A percentile compares a stretch with the other conserved stretches of the same genome.
Conservation (phyloP, 2,329 filamentous ascomycete species). For the Clarireedia homoeocarpa region DNA sequence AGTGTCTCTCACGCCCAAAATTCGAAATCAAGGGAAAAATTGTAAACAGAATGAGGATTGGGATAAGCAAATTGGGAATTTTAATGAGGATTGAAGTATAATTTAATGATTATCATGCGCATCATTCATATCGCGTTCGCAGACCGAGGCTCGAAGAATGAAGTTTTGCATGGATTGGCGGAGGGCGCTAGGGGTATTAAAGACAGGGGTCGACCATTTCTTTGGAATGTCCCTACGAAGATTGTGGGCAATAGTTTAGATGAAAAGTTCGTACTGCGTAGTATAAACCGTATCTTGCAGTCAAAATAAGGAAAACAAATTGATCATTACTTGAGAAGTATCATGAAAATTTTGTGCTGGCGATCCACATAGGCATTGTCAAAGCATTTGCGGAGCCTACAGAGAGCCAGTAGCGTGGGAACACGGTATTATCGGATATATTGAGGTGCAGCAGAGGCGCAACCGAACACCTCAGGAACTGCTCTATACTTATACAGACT, state of each 20-base stretch:
- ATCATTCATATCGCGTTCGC: constrained; percentile 2
- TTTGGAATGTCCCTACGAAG: background rate
- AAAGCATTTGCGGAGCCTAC: background rate
- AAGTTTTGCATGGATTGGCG: background rate
- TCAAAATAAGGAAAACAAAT: background rate
- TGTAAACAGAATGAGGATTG: constrained; percentile 1
- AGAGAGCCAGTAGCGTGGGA: constrained; percentile 4
- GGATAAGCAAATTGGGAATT: background rate
- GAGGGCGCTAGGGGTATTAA: background rate
- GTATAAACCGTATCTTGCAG: background rate
- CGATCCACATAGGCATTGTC: constrained; percentile 1
- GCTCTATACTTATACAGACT: background rate
- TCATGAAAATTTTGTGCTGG: background rate
- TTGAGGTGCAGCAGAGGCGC: background rate
- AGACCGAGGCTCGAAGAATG: constrained; percentile 7
- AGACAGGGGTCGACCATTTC: background rate
- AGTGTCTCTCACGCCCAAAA: background rate
- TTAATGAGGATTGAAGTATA: constrained; percentile 2
- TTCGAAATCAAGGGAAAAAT: background rate
- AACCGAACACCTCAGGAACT: constrained; percentile 2
- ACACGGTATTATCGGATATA: background rate
- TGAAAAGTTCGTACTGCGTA: background rate
- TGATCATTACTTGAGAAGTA: background rate
- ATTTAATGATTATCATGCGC: constrained; percentile 3
- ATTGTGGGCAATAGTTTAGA: background rate